Base-by-base conservation (phyloP, 202 grass and related monocot species). In the Dendrocalamus latiflorus region DNA sequence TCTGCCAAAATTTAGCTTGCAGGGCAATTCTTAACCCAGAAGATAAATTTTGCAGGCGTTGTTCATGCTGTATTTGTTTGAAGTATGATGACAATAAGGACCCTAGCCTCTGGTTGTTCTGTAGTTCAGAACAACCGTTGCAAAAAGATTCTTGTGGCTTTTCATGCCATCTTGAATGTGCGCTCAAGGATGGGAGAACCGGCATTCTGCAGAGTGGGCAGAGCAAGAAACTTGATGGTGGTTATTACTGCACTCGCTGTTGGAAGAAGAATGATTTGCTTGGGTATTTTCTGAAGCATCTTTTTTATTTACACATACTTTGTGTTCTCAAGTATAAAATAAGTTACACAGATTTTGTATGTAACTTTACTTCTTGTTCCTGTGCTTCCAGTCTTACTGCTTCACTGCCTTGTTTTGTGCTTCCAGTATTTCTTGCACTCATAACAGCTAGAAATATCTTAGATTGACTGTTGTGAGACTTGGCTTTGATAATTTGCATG, bases 181-280 rank as follows among this genome's bases (percentile, higher is more conserved):
- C n/a, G n/a, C n/a, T n/a, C n/a, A n/a, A n/a, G n/a, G n/a, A n/a
- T n/a, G n/a, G n/a, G 96, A 98, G 24, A 98, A 65, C 93, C 26
- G 93, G 93, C 44, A 91, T 98, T 69, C 12, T 84, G 75, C 87
- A 83, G 36, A 89, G 66, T 83, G 87, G 80, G 7, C 89, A 79
- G 41, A 55, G 68, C 76, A 87, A 87, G 70, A 95, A 88, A 81
- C 89, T 95, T 76, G 95, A 98, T 89, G 95, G 93, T 53, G 83
- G 68, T 44, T 98, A 93, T 90, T 91, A 93, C 83, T 98, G 95
- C 89, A 81, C 89, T 79, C 83, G 72, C 59, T 98, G 95, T 68
- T 51, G 85, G 86, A 95, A 91, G 77, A 79, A 86, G 61, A 93
- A 95, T 90, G 95, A 98, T 87, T 91, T 98, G 83, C 89, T 98